Evolutionary conservation across 768 basidiomycete genomes (phyloP), one percentile per base, ranked within the genome.

Genomic region (Lactarius hatsudake): DNA sequence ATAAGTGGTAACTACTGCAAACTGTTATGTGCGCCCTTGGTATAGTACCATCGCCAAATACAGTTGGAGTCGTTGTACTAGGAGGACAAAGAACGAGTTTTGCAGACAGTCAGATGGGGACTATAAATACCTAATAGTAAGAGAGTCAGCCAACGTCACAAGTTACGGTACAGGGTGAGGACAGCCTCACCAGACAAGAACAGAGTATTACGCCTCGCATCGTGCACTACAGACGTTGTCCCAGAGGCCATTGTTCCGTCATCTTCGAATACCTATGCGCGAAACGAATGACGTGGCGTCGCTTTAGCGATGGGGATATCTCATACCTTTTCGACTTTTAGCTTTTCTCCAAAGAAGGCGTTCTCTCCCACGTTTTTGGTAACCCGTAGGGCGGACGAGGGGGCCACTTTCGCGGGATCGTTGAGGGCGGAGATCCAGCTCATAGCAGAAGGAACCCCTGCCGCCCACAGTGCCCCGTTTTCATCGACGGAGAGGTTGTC

Each of bases 401-500:
- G 80, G 2, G 81, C 76, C 15, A 73, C 69, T 15, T 75, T 72
- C 13, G 78, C 75, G 6, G 82, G 81, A 69, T 87, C 74, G 0
- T 71, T 71, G 12, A 84, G 76, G 64, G 85, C 83, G 43, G 81
- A 74, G 0, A 70, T 54, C 12, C 76, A 69, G 23, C 76, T 76
- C 0, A 84, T 60, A 3, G 72, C 62, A 32, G 83, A 77, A 6
- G 85, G 79, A 61, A 86, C 20, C 13, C 88, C 83, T 66, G 88
- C 86, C 28, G 80, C 83, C 86, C 87, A 90, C 26, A 91, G 72
- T 12, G 79, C 80, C 8, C 87, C 89, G 43, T 86, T 77, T 28
- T 79, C 74, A 68, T 89, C 88, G 7, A 90, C 73, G 45, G 83
- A 77, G 1, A 88, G 72, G 71, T 91, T 91, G 72, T 92, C 91